Percentiles rank a stretch among this genome's conserved stretches.
Conservation (phyloP, 257 asterid genomes). For the Capsicum pubescens region DNA sequence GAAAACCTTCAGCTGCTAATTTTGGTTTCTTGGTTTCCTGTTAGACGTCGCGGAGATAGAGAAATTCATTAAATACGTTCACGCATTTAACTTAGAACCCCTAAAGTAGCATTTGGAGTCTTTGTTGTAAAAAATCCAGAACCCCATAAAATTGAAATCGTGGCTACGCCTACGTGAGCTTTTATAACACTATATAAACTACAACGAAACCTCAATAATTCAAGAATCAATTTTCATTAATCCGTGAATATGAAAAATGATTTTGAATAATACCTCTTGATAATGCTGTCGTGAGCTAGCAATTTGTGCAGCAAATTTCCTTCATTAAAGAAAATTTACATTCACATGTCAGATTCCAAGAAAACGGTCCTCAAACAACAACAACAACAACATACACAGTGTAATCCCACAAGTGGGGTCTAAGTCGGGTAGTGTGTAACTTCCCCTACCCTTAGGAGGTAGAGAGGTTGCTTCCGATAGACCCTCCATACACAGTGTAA, state of each 20-base stretch:
- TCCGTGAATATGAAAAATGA: neutral
- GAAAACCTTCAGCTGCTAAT: constrained; percentile 34
- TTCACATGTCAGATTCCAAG: neutral
- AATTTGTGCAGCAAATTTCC: constrained; percentile 83
- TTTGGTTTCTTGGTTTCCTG: constrained; percentile 51
- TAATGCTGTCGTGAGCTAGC: constrained; percentile 50
- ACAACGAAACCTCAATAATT: neutral
- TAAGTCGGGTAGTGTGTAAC: too few species aligned
- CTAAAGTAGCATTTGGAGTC: neutral
- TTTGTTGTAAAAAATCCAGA: neutral
- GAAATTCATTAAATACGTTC: neutral
- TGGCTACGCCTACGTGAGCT: neutral
- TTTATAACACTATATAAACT: neutral
- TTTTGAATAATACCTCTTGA: constrained; percentile 50
- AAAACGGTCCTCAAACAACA: neutral
- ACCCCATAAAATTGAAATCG: neutral
- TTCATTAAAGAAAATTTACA: constrained; percentile 28
- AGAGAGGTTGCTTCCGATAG: too few species aligned
- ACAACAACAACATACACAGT: too few species aligned
- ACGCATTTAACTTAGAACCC: neutral
- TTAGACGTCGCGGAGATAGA: neutral
- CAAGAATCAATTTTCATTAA: neutral
- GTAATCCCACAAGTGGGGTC: too few species aligned
- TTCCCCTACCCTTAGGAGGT: too few species aligned
- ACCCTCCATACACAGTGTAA: too few species aligned